Percentiles rank a stretch among this genome's conserved stretches.
These are phyloP conservation scores for Telopea speciosissima DNA, from an alignment of 177 flowering plant genomes.

Conservation along the genomic window DNA sequence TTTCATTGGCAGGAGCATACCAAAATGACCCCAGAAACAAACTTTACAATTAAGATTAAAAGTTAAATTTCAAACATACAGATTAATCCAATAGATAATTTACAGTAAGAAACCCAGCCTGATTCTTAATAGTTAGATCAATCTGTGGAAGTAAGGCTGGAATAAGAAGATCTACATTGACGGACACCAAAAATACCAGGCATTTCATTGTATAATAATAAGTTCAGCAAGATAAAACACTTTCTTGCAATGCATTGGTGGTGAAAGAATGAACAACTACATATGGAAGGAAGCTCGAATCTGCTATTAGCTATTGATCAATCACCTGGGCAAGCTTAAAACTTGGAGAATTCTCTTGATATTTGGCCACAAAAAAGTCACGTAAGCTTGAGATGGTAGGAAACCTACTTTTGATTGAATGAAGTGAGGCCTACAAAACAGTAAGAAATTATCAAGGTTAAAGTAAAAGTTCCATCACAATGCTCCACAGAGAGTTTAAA, in stretches of 20 bases:
- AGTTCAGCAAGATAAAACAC: neutral
- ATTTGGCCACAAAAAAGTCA: slow-evolving; percentile 85
- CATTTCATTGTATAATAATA: no score
- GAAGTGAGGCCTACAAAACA: slow-evolving; percentile 79
- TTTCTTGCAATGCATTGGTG: neutral
- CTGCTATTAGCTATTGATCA: neutral
- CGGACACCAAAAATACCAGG: no score
- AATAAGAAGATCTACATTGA: no score
- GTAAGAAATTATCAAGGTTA: neutral
- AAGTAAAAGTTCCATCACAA: neutral
- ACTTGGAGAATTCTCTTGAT: slow-evolving; percentile 85
- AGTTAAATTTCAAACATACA: no score
- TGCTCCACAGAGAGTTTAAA: neutral
- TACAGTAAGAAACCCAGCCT: no score
- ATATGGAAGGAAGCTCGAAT: neutral
- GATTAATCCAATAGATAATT: no score
- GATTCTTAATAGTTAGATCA: no score
- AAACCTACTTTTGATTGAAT: slow-evolving; percentile 92
- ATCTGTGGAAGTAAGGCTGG: no score
- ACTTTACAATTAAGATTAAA: no score
- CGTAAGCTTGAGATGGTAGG: slow-evolving; percentile 80
- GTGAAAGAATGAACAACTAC: neutral
- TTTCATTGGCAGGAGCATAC: no score
- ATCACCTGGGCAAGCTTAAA: slow-evolving; percentile 99
- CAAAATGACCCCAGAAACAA: no score